Percentiles rank a stretch among this genome's conserved stretches.
Evolutionary conservation across 139 green algal species (phyloP).

Genomic region (Diplosphaera chodatii): DNA sequence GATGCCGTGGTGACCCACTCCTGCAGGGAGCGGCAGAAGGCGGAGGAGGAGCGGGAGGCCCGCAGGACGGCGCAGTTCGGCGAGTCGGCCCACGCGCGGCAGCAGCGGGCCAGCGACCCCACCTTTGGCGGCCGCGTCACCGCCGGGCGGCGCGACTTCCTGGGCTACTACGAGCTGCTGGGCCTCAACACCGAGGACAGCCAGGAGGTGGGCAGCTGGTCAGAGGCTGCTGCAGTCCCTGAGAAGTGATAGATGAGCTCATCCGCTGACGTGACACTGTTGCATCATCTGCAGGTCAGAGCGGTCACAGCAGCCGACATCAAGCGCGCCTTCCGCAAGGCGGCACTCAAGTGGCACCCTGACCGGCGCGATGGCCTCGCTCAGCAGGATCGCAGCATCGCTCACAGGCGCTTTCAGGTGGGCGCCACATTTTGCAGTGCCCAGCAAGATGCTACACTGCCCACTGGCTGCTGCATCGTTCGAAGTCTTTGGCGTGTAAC

Average conservation of each 20-base stretch:
- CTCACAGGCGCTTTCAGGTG: not conserved
- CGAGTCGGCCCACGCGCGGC: slow-evolving; percentile 1
- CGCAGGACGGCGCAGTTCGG: slow-evolving; percentile 25
- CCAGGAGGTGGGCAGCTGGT: not conserved
- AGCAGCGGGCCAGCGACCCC: not conserved
- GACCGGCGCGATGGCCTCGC: slow-evolving; percentile 39
- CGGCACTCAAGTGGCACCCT: slow-evolving; percentile 64
- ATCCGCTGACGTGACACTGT: too few species aligned
- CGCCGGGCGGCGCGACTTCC: slow-evolving; percentile 46
- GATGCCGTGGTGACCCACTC: too few species aligned
- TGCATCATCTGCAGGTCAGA: not conserved
- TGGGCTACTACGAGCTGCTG: slow-evolving; percentile 73
- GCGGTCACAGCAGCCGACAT: slow-evolving; percentile 37
- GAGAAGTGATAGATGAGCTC: too few species aligned
- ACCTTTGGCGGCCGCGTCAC: not conserved
- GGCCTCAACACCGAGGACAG: slow-evolving; percentile 36
- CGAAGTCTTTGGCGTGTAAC: not conserved
- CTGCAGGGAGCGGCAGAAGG: slow-evolving; percentile 3
- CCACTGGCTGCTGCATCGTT: not conserved
- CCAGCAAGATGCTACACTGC: not conserved
- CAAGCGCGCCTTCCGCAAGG: slow-evolving; percentile 62
- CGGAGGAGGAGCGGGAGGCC: slow-evolving; percentile 22
- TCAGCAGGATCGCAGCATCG: not conserved
- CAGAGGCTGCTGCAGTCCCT: too few species aligned
- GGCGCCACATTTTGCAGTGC: not conserved